Base-by-base conservation (phyloP, 768 basidiomycete genomes). In the Sutorius australiensis region DNA sequence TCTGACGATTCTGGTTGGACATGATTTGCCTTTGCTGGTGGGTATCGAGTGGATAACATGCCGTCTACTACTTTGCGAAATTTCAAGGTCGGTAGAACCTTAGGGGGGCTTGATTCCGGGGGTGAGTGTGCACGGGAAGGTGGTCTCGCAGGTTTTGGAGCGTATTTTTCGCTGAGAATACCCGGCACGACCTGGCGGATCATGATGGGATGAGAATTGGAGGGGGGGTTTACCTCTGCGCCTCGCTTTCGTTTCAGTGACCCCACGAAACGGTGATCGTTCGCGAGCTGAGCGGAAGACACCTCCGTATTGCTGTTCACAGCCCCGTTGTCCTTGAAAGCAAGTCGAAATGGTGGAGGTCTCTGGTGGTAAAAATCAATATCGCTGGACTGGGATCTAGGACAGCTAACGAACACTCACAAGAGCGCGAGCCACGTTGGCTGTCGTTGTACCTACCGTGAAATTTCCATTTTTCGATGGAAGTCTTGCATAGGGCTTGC, bases 401-500 rank as follows among this genome's bases (percentile, higher is more conserved):
- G 10, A 39, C 11, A 43, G 3, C 21, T 19, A 38, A 41, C 10
- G 27, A 33, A 45, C 17, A 57, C 63, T 55, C 53, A 71, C 68
- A n/a, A 54, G 19, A 10, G 50, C 53, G 16, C 54, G 55, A 43
- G 49, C 19, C 46, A 17, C 10, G 28, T 44, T 45, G 32, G 32
- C 19, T n/a, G 51, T 57, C 36, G 56, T 53, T 19, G 57, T 41
- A 36, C n/a, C 46, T 32, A 28, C 14, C n/a, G 44, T 27, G 31
- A 16, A 16, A 34, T 32, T 61, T 41, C 41, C 56, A 10, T 47
- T 49, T 32, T 50, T 55, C 9, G 59, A 30, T 17, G 31, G 47
- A 46, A 74, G 74, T 53, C 80, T 75, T 30, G 76, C 68, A 65
- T 86, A 86, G 3, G 83, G 84, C 49, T 84, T 86, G 24, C 65